Percentiles rank a stretch among this genome's conserved stretches.
phyloP scores from a whole-genome alignment of 441 rosid genomes.

The Breynia disticha region DNA sequence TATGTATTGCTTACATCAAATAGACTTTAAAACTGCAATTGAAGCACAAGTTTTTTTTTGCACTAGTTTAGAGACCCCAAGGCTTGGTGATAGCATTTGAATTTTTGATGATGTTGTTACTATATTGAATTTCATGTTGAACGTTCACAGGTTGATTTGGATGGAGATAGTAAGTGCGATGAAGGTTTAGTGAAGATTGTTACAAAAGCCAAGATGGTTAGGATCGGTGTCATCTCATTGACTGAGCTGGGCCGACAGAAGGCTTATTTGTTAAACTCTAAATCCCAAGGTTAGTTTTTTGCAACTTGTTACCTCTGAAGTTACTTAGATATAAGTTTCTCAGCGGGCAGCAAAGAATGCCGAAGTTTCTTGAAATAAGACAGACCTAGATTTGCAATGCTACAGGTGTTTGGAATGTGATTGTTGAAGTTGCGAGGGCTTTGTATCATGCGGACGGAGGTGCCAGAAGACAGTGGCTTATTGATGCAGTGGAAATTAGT shows the following conservation, averaged over 20 bases:
- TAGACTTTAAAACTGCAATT: too few relatives aligned
- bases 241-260: conserved; percentile 62
- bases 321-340: background rate
- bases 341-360: too few relatives aligned
- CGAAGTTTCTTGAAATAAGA: background rate
- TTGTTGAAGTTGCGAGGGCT: conserved; percentile 62
- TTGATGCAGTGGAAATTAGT: conserved; percentile 81
- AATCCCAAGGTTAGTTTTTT: conserved; percentile 46
- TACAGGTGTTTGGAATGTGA: conserved; percentile 69
- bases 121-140: conserved; percentile 24
- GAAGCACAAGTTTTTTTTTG: background rate
- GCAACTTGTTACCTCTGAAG: background rate
- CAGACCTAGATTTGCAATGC: background rate
- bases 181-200: conserved; percentile 50
- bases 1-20: too few relatives aligned
- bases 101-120: background rate
- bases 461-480: conserved; percentile 77
- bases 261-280: conserved; percentile 49
- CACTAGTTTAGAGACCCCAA: too few relatives aligned
- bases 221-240: conserved; percentile 43
- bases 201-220: conserved; percentile 67
- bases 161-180: conserved; percentile 20
- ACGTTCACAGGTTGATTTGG: conserved; percentile 33
- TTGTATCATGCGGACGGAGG: conserved; percentile 56
- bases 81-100: conserved; percentile 1